These are phyloP conservation scores for Sporothrix variecibatus DNA, from an alignment of 2,329 filamentous ascomycete genomes.

Conservation along the genomic window DNA sequence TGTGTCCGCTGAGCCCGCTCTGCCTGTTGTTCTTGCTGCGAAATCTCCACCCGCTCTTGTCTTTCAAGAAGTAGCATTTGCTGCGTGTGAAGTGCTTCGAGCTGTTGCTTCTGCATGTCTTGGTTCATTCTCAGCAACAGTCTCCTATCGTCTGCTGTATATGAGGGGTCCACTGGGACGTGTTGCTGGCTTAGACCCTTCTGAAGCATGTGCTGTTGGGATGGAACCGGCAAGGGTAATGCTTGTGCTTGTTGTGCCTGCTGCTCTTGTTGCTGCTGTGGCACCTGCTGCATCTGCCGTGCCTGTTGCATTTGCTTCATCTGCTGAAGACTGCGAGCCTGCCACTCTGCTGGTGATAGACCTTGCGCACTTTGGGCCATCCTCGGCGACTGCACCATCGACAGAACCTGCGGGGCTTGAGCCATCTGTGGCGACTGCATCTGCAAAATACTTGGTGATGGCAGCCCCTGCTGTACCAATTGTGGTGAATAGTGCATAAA, in stretches of 20 bases:
- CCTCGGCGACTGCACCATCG: neutral
- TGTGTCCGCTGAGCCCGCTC: neutral
- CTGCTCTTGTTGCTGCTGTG: neutral
- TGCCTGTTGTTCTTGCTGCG: too few species aligned
- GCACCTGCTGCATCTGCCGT: slow-evolving; percentile 3
- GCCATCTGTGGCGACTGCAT: neutral
- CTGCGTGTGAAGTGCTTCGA: neutral
- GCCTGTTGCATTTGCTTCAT: slow-evolving; percentile 24
- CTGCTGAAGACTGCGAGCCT: slow-evolving; percentile 9
- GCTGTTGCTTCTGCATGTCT: neutral
- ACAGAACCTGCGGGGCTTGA: neutral
- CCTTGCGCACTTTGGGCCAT: neutral
- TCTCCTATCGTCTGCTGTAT: too few species aligned
- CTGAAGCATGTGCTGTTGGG: neutral
- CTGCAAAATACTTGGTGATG: neutral
- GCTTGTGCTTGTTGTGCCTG: slow-evolving; percentile 8
- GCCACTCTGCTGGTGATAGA: neutral
- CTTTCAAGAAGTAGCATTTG: neutral
- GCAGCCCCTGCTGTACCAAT: neutral
- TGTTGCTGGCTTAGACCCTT: neutral
- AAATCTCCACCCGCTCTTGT: neutral
- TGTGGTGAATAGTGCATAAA: neutral
- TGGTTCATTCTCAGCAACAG: too few species aligned
- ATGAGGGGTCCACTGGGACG: neutral
- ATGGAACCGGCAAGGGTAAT: neutral